Base-by-base conservation (phyloP, 352 stramenopile species). In the Phytophthora fragariae region DNA sequence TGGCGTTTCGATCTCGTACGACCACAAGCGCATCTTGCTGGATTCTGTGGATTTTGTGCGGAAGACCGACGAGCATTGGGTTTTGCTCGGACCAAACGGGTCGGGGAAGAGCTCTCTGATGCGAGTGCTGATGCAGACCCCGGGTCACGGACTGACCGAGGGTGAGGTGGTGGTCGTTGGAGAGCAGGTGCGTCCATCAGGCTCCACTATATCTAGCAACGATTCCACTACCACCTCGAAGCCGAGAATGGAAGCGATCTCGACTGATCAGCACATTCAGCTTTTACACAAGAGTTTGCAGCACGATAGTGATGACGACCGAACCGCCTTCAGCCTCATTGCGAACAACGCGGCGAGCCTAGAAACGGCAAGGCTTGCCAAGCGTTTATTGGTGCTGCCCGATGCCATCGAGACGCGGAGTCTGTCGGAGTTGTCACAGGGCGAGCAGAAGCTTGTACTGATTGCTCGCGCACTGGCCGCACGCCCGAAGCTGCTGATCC, bases 391-490 rank as follows among this genome's bases (percentile, higher is more conserved):
- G 44, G 67, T 33, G 15, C 71, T 93, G 12, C 67, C 74, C 1
- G 57, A 62, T 24, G 57, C 77, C 15, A 68, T 91, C 17, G 61
- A 79, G 21, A 66, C 71, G 2, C 81, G 83, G 52, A 65, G 65
- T 21, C 92, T 98, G 35, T 68, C 76, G 11, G 69, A 89, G 5
- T 78, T 98, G 8, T 98, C 92, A 15, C 93, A 98, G 68, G 95
- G 95, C 29, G 83, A 98, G 68, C 95, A 98, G 83, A 97, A 97
- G 68, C 73, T 98, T 1, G 82, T 97, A 11, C 77, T 98, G 33
- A 90, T 98, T 63, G 92, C 90, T 35, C 85, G 83, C 2, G 86
- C 93, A 1, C 64, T 98, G 49, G 91, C 90, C 0, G 68, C 79
- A 29, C 73, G 85, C 12, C 92, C 95, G 3, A 68, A 83, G 33